Conservation (phyloP, 306 rosid genomes). For the Vachellia pachyceras region DNA sequence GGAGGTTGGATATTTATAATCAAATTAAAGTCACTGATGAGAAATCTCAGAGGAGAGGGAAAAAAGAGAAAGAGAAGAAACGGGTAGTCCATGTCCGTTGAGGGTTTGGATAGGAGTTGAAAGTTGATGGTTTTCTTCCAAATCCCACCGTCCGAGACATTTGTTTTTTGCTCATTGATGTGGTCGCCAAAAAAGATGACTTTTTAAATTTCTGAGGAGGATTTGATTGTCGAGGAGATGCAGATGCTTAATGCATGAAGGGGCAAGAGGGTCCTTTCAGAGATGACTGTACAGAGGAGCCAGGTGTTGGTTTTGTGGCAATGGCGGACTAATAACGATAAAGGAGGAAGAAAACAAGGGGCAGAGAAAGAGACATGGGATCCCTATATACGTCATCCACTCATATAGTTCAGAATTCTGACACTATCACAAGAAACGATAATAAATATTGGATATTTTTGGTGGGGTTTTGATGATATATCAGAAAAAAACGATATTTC, state of each 20-base stretch:
- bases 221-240: not conserved
- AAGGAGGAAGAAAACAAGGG: not conserved
- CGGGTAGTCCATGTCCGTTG: not conserved
- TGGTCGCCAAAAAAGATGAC: constrained; percentile 17
- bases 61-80: not conserved
- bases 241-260: not conserved
- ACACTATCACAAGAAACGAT: constrained; percentile 27
- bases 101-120: not conserved
- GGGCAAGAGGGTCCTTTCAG: constrained; percentile 31
- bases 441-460: constrained; percentile 1
- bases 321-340: not conserved
- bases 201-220: not conserved
- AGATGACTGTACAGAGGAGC: not conserved
- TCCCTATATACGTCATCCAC: constrained; percentile 3
- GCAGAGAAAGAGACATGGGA: not conserved
- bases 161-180: constrained; percentile 52
- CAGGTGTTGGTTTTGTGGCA: not conserved
- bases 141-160: constrained; percentile 49
- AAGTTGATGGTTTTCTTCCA: constrained; percentile 65
- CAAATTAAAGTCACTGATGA: not conserved
- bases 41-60: not conserved
- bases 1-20: constrained; percentile 52
- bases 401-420: not conserved
- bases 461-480: too few relatives aligned
- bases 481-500: not conserved